Base-by-base conservation (phyloP, 257 asterid genomes). In the Fraxinus anomala region DNA sequence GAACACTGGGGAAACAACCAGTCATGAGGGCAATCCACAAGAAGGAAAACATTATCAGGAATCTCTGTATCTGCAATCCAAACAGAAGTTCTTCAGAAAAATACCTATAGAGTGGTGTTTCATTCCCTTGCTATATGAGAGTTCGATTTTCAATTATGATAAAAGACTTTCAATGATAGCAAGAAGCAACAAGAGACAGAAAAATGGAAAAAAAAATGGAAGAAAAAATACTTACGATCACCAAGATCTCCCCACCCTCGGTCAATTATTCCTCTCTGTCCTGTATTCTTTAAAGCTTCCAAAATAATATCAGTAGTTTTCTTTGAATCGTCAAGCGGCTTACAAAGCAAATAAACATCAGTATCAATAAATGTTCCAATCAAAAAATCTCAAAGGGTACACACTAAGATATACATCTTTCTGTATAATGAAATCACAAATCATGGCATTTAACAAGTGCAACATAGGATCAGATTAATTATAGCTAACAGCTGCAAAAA, bases 211-310 rank as follows among this genome's bases (percentile, higher is more conserved):
- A 33, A 75, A 17, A 65, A 79, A 17, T 34, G 21, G 72, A 69
- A 72, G 3, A 68, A 75, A 39, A 74, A 61, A 82, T 61, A 91
- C 98, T 88, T 89, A 93, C 99, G 68, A 76, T 88, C 78, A 70
- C 99, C 99, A 79, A 96, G 98, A 77, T 92, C 95, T 54, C 99
- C 99, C 99, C 99, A 96, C 76, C 99, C 99, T 73, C 94, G 92
- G 87, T 93, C 98, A 54, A 96, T 90, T 81, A 96, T 96, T 81
- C 98, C 99, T 84, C 99, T 86, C 82, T 96, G 97, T 36, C 97
- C 97, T 13, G 98, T 92, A 83, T 69, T 90, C 83, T 83, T 87
- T 80, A 96, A 78, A 44, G 99, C 95, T 76, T 93, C 99, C 93
- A 93, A 83, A 76, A 96, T 93, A 69, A 87, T 85, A 68, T 73